phyloP scores from a whole-genome alignment of 345 rosid genomes.

The Arabidopsis suecica region DNA sequence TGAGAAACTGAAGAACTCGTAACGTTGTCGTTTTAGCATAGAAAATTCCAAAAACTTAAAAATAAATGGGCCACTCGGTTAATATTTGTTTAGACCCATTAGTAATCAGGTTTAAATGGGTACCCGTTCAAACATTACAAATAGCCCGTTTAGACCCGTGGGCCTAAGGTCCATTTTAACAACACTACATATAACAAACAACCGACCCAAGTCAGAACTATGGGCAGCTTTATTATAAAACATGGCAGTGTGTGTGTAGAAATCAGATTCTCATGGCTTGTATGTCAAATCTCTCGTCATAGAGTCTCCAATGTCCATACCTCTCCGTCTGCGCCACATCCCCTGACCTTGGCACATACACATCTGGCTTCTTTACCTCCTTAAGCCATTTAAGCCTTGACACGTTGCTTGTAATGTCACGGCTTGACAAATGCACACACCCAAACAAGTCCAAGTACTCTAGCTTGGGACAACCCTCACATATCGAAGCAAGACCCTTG shows the following conservation, averaged over 20 bases:
- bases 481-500: slow-evolving; percentile 61
- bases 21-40: too few relatives aligned
- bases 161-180: too few relatives aligned
- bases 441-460: slow-evolving; percentile 72
- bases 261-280: slow-evolving; percentile 69
- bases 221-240: slow-evolving; percentile 23
- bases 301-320: slow-evolving; percentile 82
- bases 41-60: too few relatives aligned
- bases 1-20: too few relatives aligned
- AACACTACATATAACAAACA: neutral
- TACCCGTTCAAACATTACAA: too few relatives aligned
- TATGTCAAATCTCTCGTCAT: slow-evolving; percentile 82
- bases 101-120: too few relatives aligned
- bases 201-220: neutral
- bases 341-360: slow-evolving; percentile 64
- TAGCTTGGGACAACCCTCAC: slow-evolving; percentile 70
- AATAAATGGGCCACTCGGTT: too few relatives aligned
- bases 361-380: slow-evolving; percentile 68
- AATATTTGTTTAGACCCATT: too few relatives aligned
- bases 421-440: slow-evolving; percentile 72
- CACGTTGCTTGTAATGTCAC: slow-evolving; percentile 58
- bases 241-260: neutral
- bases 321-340: slow-evolving; percentile 60
- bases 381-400: slow-evolving; percentile 59
- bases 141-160: too few relatives aligned